Base-by-base conservation (phyloP, 306 rosid species). In the Corylus americana region DNA sequence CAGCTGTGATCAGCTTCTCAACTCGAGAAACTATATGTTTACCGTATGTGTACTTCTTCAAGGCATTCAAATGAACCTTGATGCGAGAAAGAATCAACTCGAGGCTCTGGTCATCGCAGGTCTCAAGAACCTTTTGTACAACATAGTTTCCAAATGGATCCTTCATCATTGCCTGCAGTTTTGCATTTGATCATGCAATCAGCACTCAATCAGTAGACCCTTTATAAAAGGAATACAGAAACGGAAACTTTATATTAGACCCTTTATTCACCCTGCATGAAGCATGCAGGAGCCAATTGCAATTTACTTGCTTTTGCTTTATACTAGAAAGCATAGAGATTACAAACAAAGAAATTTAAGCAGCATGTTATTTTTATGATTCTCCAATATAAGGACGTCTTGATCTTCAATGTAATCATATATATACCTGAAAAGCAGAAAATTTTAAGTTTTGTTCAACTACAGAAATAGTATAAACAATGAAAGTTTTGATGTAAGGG, bases 61-160 rank as follows among this genome's bases (percentile, higher is more conserved):
- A 86, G 80, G 94, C 87, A 79, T 88, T 95, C 86, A 95, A 84
- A 87, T 95, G 98, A 87, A 93, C 97, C 89, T 92, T 90, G 82
- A 95, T 93, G 75, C 99, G 96, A 63, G 99, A 93, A 76, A 95
- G 96, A 78, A 95, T 89, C 79, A 95, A 70, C 84, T 88, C 93
- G 18, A 93, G 99, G 80, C 93, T 95, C 74, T 72, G 94, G 83
- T 90, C 96, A 74, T 91, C 92, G 63, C 99, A 95, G 18, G 96
- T 93, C 87, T 95, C 99, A 0, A 93, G 96, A 86, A 95, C 98
- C 88, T 93, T 95, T 64, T 95, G 98, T 78, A 95, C 97, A 72
- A 95, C 98, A 57, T 95, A 95, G 86, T 95, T 95, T 75, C 97
- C 99, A 78, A 91, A 95, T 12, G 96, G 99, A 85, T 95, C 98